Evolutionary conservation across 1,139 yeast species (phyloP).

Genomic region (Lodderomyces theae): DNA sequence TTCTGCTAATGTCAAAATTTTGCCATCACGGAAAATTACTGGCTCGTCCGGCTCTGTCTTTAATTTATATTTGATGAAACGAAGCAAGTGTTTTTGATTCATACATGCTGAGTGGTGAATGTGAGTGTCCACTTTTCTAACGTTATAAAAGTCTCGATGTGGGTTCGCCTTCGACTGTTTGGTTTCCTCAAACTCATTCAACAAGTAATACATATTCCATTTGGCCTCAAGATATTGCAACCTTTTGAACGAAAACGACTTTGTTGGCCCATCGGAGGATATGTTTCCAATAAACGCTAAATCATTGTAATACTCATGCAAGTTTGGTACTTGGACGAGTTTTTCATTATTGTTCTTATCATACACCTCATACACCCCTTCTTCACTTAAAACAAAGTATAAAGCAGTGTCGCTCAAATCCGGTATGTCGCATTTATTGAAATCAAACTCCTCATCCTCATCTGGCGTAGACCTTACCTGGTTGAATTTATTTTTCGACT

Average conservation of each 20-base stretch:
- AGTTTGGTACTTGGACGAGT: slow-evolving; percentile 66
- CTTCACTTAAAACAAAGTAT: slow-evolving; percentile 52
- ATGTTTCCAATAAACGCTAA: slow-evolving; percentile 66
- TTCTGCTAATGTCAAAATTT: slow-evolving; percentile 77
- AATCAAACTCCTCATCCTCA: slow-evolving; percentile 53
- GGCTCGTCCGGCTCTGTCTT: slow-evolving; percentile 68
- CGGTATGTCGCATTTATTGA: slow-evolving; percentile 65
- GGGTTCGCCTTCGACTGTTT: slow-evolving; percentile 76
- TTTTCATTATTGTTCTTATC: slow-evolving; percentile 34
- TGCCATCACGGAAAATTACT: slow-evolving; percentile 91
- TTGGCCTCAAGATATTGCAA: slow-evolving; percentile 92
- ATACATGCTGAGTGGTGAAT: slow-evolving; percentile 98
- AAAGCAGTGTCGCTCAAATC: slow-evolving; percentile 43
- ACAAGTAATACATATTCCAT: slow-evolving; percentile 85
- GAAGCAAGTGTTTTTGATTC: slow-evolving; percentile 94
- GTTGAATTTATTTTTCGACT: slow-evolving; percentile 58
- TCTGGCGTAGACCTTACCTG: slow-evolving; percentile 36
- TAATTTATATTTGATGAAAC: slow-evolving; percentile 88
- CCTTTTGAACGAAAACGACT: slow-evolving; percentile 92
- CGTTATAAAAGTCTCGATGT: slow-evolving; percentile 96
- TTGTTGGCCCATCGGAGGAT: slow-evolving; percentile 95
- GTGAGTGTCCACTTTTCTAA: slow-evolving; percentile 97
- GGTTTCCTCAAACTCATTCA: slow-evolving; percentile 91
- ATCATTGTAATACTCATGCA: slow-evolving; percentile 82
- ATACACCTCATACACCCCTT: slow-evolving; percentile 68